Percentiles rank a stretch among this genome's conserved stretches.
phyloP scores from a whole-genome alignment of 2,329 filamentous ascomycete species.

The Bipolaris victoriae region DNA sequence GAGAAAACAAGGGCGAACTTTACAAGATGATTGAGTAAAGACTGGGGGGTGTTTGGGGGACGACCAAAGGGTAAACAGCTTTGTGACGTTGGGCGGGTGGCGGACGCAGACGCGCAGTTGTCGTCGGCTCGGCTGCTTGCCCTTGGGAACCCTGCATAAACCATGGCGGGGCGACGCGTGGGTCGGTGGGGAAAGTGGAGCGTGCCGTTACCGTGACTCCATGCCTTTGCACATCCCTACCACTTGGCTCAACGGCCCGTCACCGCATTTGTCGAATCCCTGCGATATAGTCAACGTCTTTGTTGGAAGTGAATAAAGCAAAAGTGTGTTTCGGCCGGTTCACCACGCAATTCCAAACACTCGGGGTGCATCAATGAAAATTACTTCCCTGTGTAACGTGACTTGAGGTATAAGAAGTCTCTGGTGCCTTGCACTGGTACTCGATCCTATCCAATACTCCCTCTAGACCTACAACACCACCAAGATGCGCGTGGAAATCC shows the following conservation, averaged over 20 bases:
- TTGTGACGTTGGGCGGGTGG: conserved; percentile 6
- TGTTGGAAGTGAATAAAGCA: neutral
- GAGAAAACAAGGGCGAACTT: too few relatives aligned
- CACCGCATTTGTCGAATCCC: neutral
- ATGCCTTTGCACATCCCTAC: neutral
- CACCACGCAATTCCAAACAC: neutral
- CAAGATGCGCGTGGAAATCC: neutral
- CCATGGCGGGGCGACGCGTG: conserved; percentile 42
- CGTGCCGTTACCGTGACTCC: conserved; percentile 2
- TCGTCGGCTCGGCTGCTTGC: conserved; percentile 7
- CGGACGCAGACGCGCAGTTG: conserved; percentile 7
- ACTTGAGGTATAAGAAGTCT: neutral
- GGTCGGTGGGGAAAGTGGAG: conserved; percentile 5
- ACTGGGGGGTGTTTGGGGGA: neutral
- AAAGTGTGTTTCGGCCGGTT: neutral
- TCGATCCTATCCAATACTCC: neutral
- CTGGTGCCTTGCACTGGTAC: neutral
- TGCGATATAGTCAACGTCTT: neutral
- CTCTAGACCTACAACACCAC: too few relatives aligned
- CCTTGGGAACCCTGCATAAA: conserved; percentile 4
- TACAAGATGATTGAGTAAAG: neutral
- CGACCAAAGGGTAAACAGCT: neutral
- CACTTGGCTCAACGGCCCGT: neutral
- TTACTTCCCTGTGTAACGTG: neutral
- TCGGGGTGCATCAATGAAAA: neutral